Conservation (phyloP, 306 rosid genomes). For the Comarum palustre region DNA sequence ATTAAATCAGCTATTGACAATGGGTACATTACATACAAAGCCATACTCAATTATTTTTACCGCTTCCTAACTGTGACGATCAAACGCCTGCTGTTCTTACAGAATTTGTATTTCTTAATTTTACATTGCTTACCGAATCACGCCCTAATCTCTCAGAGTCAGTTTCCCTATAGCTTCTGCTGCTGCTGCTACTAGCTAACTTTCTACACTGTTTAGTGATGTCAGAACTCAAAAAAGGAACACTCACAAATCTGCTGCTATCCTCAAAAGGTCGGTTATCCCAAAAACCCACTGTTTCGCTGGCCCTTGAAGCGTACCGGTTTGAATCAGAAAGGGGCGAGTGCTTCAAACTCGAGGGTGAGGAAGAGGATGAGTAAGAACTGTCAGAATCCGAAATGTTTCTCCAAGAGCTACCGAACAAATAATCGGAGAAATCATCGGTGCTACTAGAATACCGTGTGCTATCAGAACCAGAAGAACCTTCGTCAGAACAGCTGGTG, state of each 20-base stretch:
- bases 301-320: conserved; percentile 46
- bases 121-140: conserved; percentile 42
- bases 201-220: conserved; percentile 43
- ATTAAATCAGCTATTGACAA: conserved; percentile 12
- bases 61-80: conserved; percentile 33
- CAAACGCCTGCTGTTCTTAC: conserved; percentile 45
- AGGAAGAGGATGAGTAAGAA: conserved; percentile 49
- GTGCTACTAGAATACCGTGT: conserved; percentile 57
- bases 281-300: conserved; percentile 20
- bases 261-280: conserved; percentile 19
- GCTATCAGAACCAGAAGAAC: conserved; percentile 83
- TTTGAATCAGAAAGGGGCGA: conserved; percentile 57
- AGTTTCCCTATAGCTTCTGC: conserved; percentile 37
- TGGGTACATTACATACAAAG: conserved; percentile 27
- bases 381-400: conserved; percentile 48
- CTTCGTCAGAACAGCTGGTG: conserved; percentile 77
- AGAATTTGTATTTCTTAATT: conserved; percentile 45
- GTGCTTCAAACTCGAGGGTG: conserved; percentile 49
- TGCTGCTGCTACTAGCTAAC: conserved; percentile 41
- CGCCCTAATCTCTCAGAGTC: conserved; percentile 55
- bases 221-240: conserved; percentile 54
- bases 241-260: conserved; percentile 18
- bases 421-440: conserved; percentile 74
- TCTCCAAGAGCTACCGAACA: conserved; percentile 60
- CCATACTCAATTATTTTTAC: conserved; percentile 44